Conservation (phyloP, 495 filamentous ascomycete species). For the Penicillium cinerascens region DNA sequence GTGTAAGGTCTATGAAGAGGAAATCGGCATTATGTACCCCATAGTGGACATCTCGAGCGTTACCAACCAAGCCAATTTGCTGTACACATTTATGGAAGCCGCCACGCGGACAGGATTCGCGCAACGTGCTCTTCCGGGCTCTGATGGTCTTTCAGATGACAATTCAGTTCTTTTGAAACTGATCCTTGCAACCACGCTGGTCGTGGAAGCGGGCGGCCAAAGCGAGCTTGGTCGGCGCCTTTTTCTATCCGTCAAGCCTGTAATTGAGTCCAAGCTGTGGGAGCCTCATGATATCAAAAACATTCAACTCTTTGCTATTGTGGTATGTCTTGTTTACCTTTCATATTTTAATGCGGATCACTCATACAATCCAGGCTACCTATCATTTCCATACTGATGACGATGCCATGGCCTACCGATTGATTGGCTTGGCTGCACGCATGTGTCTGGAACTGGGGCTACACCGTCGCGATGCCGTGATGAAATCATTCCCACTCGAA, state of each 20-base stretch:
- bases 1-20: constrained; percentile 72
- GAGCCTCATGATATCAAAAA: constrained; percentile 62
- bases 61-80: constrained; percentile 57
- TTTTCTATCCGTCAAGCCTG: constrained; percentile 65
- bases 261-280: constrained; percentile 66
- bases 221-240: constrained; percentile 67
- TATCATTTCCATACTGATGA: constrained; percentile 83
- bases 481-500: constrained; percentile 60
- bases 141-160: constrained; percentile 64
- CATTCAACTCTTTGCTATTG: constrained; percentile 69
- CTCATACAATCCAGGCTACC: constrained; percentile 54
- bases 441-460: constrained; percentile 79
- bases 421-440: constrained; percentile 70
- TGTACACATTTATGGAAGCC: constrained; percentile 71
- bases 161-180: constrained; percentile 72
- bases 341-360: neutral
- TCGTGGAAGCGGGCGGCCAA: constrained; percentile 70
- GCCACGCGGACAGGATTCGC: constrained; percentile 56
- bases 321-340: constrained; percentile 43
- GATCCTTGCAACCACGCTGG: constrained; percentile 69
- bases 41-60: constrained; percentile 67
- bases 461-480: constrained; percentile 68
- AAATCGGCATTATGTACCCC: constrained; percentile 84
- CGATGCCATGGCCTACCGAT: constrained; percentile 74
- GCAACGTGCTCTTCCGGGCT: constrained; percentile 48